Evolutionary conservation across 1,284 basidiomycete species (phyloP).

Genomic region (Ceratobasidium theobromae): DNA sequence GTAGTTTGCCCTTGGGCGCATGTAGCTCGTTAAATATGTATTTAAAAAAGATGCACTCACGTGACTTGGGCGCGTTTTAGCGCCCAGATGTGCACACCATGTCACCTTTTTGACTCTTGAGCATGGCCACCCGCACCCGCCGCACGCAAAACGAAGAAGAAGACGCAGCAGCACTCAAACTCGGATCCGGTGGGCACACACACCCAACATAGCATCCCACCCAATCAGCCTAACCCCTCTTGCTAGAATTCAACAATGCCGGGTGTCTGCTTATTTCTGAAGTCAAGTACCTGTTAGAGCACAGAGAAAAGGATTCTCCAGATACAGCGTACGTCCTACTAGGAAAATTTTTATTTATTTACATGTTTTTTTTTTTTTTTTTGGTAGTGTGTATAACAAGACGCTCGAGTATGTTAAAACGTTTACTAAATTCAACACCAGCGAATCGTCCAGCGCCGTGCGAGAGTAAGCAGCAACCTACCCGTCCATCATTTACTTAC

Average conservation of each 20-base stretch:
- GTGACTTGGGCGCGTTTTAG: background rate
- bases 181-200: constrained; percentile 31
- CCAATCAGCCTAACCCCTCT: background rate
- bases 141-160: constrained; percentile 35
- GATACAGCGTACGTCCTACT: constrained; percentile 68
- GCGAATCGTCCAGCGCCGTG: constrained; percentile 82
- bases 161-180: constrained; percentile 36
- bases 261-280: constrained; percentile 90
- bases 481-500: background rate
- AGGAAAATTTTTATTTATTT: background rate
- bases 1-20: too few species aligned
- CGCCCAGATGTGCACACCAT: background rate
- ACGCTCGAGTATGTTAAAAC: constrained; percentile 89
- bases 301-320: constrained; percentile 72
- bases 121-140: constrained; percentile 24
- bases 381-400: constrained; percentile 81
- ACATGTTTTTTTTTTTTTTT: background rate
- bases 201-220: background rate
- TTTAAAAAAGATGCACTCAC: too few species aligned
- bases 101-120: background rate
- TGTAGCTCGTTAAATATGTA: too few species aligned
- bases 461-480: constrained; percentile 66
- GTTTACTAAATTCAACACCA: constrained; percentile 86
- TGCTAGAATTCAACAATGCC: constrained; percentile 82
- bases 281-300: constrained; percentile 85